These are phyloP conservation scores for Eucalyptus marginata DNA, from an alignment of 345 rosid species.

Conservation along the genomic window DNA sequence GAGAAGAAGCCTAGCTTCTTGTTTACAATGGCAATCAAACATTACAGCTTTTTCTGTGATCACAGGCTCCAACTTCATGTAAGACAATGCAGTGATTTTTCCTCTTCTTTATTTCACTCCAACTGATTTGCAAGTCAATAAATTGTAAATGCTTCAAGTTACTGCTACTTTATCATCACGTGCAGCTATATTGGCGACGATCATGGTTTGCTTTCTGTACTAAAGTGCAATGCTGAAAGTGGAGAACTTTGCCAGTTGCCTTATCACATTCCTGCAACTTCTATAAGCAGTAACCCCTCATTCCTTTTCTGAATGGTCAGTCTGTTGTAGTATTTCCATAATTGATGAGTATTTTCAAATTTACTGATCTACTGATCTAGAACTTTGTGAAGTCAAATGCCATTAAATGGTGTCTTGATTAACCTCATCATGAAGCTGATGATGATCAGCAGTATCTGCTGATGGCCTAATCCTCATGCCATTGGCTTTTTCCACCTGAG, in stretches of 20 bases:
- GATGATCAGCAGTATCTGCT: background rate
- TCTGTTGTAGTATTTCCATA: background rate
- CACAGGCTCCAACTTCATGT: slow-evolving; percentile 50
- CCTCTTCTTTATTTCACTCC: background rate
- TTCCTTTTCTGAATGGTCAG: background rate
- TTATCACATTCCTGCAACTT: slow-evolving; percentile 25
- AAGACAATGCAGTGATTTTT: background rate
- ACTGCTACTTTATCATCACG: background rate
- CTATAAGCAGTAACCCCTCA: slow-evolving; percentile 28
- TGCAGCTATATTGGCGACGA: slow-evolving; percentile 56
- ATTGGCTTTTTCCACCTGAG: background rate
- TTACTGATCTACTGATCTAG: background rate
- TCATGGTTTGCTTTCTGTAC: slow-evolving; percentile 33
- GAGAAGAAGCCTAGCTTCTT: slow-evolving; percentile 23
- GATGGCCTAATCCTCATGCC: background rate
- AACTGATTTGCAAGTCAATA: background rate
- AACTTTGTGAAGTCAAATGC: background rate
- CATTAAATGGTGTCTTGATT: background rate
- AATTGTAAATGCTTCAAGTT: background rate
- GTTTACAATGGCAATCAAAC: slow-evolving; percentile 47
- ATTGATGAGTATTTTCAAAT: background rate
- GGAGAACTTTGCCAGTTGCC: slow-evolving; percentile 34
- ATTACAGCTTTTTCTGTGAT: slow-evolving; percentile 55
- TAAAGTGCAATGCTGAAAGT: slow-evolving; percentile 38
- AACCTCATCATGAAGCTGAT: background rate